phyloP scores from a whole-genome alignment of 345 rosid species.

The Hirschfeldia incana region DNA sequence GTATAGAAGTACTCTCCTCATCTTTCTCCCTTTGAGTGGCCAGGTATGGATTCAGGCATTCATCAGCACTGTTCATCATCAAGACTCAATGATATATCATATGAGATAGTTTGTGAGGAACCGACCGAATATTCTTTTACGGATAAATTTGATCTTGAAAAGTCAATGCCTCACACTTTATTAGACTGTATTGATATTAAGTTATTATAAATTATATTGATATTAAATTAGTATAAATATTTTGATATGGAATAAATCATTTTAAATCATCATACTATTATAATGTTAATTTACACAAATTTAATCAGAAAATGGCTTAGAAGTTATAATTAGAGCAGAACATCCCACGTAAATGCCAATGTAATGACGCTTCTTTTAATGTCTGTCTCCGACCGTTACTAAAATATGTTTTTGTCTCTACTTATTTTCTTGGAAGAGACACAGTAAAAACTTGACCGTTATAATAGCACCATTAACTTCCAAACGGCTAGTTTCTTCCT shows the following conservation, averaged over 20 bases:
- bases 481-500: slow-evolving; percentile 52
- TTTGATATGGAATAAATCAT: neutral
- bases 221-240: neutral
- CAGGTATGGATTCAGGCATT: neutral
- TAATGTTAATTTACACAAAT: neutral
- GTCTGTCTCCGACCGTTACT: neutral
- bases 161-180: neutral
- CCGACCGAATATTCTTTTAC: slow-evolving; percentile 6
- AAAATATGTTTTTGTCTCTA: neutral
- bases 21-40: neutral
- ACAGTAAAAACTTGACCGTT: slow-evolving; percentile 2
- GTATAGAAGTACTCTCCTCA: neutral
- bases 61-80: neutral
- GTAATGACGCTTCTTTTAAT: neutral
- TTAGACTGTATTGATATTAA: too few species aligned
- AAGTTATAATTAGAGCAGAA: neutral
- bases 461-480: neutral
- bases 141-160: slow-evolving; percentile 11
- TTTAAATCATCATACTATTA: neutral
- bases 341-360: neutral
- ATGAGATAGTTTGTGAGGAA: neutral
- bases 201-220: neutral
- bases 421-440: neutral
- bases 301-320: neutral
- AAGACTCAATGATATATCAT: neutral